These are phyloP conservation scores for Sporothrix pallida DNA, from an alignment of 2,329 filamentous ascomycete species.

Conservation along the genomic window DNA sequence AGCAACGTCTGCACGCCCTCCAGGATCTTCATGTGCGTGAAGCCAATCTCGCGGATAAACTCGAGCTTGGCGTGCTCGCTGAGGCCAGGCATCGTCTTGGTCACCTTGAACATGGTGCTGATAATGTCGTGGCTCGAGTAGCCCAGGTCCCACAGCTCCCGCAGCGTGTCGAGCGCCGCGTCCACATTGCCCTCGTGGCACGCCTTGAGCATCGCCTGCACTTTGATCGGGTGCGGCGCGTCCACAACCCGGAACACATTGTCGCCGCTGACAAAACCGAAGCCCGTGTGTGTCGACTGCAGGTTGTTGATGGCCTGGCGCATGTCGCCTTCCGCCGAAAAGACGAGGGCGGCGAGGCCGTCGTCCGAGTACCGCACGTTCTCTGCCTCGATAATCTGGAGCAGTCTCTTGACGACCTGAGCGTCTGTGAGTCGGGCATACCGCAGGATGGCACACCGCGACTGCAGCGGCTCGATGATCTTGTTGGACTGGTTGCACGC, in stretches of 20 bases:
- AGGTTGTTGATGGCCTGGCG: conserved; percentile 98
- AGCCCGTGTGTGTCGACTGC: conserved; percentile 90
- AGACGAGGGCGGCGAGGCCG: conserved; percentile 92
- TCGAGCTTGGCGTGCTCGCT: conserved; percentile 96
- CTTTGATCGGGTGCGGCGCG: conserved; percentile 95
- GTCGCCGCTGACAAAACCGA: conserved; percentile 95
- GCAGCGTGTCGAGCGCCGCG: conserved; percentile 80
- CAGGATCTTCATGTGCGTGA: conserved; percentile 99
- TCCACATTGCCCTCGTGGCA: conserved; percentile 94
- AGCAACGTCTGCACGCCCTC: conserved; percentile 95
- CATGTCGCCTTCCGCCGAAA: conserved; percentile 98
- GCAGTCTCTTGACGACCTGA: conserved; percentile 86
- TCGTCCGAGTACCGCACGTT: conserved; percentile 90
- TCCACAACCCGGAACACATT: conserved; percentile 99
- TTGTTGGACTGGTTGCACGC: conserved; percentile 99
- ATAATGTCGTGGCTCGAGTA: conserved; percentile 99
- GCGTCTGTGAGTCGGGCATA: conserved; percentile 91
- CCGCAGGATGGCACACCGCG: conserved; percentile 91
- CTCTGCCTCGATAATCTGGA: conserved; percentile 93
- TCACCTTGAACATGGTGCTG: conserved; percentile 98
- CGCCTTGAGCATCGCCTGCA: conserved; percentile 97
- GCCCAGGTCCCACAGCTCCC: conserved; percentile 91
- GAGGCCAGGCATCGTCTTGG: conserved; percentile 89
- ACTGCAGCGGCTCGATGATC: conserved; percentile 98
- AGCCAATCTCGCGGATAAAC: conserved; percentile 98